Percentiles rank a stretch among this genome's conserved stretches.
These are phyloP conservation scores for Erysimum cheiranthoides DNA, from an alignment of 345 rosid genomes.

Conservation along the genomic window DNA sequence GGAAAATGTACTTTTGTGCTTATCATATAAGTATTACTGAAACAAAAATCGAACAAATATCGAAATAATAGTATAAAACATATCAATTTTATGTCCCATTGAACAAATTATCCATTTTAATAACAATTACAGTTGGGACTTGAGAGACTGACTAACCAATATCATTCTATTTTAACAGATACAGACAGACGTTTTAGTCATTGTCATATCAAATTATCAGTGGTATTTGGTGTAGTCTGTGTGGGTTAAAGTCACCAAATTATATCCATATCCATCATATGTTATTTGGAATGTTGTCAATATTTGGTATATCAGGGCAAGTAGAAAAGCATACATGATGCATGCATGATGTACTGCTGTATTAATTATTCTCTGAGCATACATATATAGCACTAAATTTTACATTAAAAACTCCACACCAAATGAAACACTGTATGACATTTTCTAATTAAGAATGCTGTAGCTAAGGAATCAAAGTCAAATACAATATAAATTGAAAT, in stretches of 20 bases:
- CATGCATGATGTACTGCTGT: background rate
- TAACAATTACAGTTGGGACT: background rate
- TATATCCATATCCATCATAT: background rate
- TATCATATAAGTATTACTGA: constrained; percentile 4
- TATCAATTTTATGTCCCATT: background rate
- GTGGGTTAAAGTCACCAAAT: constrained; percentile 2
- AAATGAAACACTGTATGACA: background rate
- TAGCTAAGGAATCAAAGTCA: background rate
- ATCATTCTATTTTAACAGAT: background rate
- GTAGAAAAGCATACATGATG: background rate
- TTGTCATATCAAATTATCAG: background rate
- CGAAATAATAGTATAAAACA: background rate
- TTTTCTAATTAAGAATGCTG: background rate
- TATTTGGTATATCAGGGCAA: background rate
- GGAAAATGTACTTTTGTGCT: background rate
- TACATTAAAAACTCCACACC: background rate
- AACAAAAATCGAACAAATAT: background rate
- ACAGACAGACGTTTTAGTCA: background rate
- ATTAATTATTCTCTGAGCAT: background rate
- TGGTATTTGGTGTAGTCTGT: background rate
- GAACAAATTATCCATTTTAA: background rate
- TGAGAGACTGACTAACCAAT: background rate
- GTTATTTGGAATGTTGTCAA: background rate
- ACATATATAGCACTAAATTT: background rate
- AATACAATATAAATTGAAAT: background rate